Evolutionary conservation across 495 filamentous ascomycete genomes (phyloP), one percentile per base, ranked within the genome.

Genomic region (Lophium mytilinum): DNA sequence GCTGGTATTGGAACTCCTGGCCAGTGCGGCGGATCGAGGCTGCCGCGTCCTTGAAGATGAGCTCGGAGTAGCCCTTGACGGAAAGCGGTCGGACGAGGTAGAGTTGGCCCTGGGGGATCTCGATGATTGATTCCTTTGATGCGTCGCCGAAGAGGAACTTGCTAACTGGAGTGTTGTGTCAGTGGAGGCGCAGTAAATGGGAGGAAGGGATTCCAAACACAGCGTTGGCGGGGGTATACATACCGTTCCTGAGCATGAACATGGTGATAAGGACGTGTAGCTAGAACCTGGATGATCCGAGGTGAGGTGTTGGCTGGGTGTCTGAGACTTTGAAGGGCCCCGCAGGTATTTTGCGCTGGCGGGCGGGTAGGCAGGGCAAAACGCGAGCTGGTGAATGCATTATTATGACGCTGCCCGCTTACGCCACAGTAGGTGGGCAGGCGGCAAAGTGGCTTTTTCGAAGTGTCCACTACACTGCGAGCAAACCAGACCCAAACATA

Each of bases 41-140:
- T 34, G 85, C 89, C 35, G 89, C 85, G 84, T 98, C 93, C 67
- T 95, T 96, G 81, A 96, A 98, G 72, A 98, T 95, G 64, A 96
- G 88, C 71, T 98, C 94, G 0, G 90, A 96, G 65, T 95, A 95
- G 56, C 93, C 93, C 72, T 98, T 98, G 34, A 90, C 88, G 1
- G 93, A 98, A 33, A 89, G 78, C 5, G 93, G 93, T 60, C 93
- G 88, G 64, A 98, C 94, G 53, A 98, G 86, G 69, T 95, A 98
- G 34, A 98, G 88, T 73, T 96, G 89, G 62, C 93, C 93, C 70
- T 96, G 88, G 6, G 93, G 82, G 34, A 98, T 85, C 65, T 96
- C 89, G 70, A 96, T 89, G 68, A 98, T 86, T 18, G 87, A 84
- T 69, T 97, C 93, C 75, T 95, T 95, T 58, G 86, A 90, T 56